Percentiles rank a stretch among this genome's conserved stretches.
Conservation (phyloP, 495 filamentous ascomycete species). For the Halenospora varia region DNA sequence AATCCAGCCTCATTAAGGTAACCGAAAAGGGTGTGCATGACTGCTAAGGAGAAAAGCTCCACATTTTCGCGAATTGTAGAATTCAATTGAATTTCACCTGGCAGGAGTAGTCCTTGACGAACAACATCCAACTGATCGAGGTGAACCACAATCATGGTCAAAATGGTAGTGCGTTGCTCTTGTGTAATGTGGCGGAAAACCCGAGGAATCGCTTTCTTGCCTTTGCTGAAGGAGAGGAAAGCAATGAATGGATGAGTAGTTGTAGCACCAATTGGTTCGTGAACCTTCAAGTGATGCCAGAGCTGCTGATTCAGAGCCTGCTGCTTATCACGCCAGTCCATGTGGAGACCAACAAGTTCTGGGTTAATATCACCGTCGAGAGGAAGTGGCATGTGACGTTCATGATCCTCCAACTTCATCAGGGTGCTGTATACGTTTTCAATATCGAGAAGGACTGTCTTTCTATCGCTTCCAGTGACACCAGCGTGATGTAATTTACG, state of each 20-base stretch:
- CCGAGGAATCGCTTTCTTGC: constrained; percentile 90
- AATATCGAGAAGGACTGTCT: constrained; percentile 76
- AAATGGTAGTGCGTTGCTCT: constrained; percentile 87
- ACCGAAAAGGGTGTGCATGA: constrained; percentile 84
- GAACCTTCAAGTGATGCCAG: constrained; percentile 82
- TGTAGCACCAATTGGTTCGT: constrained; percentile 77
- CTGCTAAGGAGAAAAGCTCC: constrained; percentile 79
- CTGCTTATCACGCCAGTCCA: constrained; percentile 67
- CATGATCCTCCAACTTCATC: constrained; percentile 92
- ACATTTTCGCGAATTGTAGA: constrained; percentile 79
- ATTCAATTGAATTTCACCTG: constrained; percentile 64
- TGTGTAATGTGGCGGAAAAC: constrained; percentile 91
- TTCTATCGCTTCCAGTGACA: constrained; percentile 62
- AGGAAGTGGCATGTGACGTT: constrained; percentile 73
- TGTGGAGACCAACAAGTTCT: constrained; percentile 59
- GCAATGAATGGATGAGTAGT: constrained; percentile 92
- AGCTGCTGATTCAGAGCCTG: constrained; percentile 72
- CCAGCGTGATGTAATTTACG: constrained; percentile 37
- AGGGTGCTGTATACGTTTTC: constrained; percentile 81
- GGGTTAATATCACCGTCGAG: constrained; percentile 57
- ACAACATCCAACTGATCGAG: constrained; percentile 90
- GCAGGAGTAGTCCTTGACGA: constrained; percentile 63
- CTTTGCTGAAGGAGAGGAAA: constrained; percentile 90
- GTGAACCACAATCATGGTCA: constrained; percentile 95
- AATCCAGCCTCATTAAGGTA: constrained; percentile 90